Evolutionary conservation across 1,284 basidiomycete genomes (phyloP).

Genomic region (Ustilago hordei): DNA sequence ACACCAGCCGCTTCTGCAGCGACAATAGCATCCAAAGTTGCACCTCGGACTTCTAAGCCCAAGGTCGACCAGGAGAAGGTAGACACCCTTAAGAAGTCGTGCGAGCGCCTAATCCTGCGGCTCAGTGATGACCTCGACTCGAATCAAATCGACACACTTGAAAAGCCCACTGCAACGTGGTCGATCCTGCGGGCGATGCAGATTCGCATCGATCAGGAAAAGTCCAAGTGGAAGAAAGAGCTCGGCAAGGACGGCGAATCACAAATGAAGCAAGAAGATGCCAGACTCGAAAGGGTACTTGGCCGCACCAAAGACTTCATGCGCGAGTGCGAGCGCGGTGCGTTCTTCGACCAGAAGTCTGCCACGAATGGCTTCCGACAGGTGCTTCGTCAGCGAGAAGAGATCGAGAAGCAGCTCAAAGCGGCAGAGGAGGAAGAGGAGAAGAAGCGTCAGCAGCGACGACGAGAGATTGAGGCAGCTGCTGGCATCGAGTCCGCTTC

Average conservation of each 20-base stretch:
- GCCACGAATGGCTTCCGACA: conserved; percentile 54
- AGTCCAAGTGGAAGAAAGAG: conserved; percentile 53
- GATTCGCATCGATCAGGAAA: conserved; percentile 63
- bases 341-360: conserved; percentile 54
- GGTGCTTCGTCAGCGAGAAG: conserved; percentile 55
- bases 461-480: conserved; percentile 72
- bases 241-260: conserved; percentile 40
- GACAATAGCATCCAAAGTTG: conserved; percentile 5
- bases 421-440: conserved; percentile 40
- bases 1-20: conserved; percentile 2
- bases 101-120: conserved; percentile 28
- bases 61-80: conserved; percentile 31
- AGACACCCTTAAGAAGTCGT: conserved; percentile 21
- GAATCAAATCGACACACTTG: conserved; percentile 56
- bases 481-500: conserved; percentile 14
- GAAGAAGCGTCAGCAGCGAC: conserved; percentile 71
- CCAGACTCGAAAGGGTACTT: conserved; percentile 35
- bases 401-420: conserved; percentile 49
- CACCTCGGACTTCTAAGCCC: background rate
- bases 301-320: conserved; percentile 57
- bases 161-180: conserved; percentile 59
- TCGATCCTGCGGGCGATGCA: conserved; percentile 51
- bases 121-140: conserved; percentile 43
- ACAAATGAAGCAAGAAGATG: conserved; percentile 37
- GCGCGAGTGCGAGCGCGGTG: conserved; percentile 59